Evolutionary conservation across 2,329 filamentous ascomycete genomes (phyloP).

Genomic region (Penicillium janthinellum): DNA sequence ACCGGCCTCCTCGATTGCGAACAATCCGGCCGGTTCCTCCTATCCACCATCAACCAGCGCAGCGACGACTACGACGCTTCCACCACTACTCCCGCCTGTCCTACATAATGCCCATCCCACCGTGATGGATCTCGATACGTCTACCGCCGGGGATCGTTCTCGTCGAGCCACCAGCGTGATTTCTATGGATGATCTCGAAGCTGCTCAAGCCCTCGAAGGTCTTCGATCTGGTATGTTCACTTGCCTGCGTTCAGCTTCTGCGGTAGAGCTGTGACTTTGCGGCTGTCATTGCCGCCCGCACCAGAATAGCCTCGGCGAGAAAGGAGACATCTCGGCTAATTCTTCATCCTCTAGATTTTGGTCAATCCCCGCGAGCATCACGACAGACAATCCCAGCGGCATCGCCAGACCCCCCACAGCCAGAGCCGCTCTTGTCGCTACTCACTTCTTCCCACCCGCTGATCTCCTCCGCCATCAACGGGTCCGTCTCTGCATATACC

Average conservation of each 20-base stretch:
- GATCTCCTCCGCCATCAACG: slow-evolving; percentile 80
- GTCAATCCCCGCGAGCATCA: slow-evolving; percentile 62
- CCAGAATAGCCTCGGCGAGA: neutral
- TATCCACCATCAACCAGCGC: slow-evolving; percentile 8
- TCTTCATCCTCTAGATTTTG: slow-evolving; percentile 58
- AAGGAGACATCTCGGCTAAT: slow-evolving; percentile 14
- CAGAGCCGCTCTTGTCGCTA: slow-evolving; percentile 81
- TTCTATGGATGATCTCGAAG: slow-evolving; percentile 56
- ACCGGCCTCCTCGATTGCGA: neutral
- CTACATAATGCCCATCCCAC: slow-evolving; percentile 31
- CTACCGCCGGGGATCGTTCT: slow-evolving; percentile 42
- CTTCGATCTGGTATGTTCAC: slow-evolving; percentile 67
- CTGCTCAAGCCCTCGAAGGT: slow-evolving; percentile 75
- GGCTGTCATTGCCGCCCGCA: neutral
- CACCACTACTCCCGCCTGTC: slow-evolving; percentile 1
- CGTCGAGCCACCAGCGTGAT: slow-evolving; percentile 49
- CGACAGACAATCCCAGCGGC: slow-evolving; percentile 36
- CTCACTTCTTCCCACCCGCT: slow-evolving; percentile 87
- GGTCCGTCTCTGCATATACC: slow-evolving; percentile 81
- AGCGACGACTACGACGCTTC: slow-evolving; percentile 6
- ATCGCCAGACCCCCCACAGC: slow-evolving; percentile 50
- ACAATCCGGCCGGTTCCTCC: slow-evolving; percentile 14
- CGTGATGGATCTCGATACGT: slow-evolving; percentile 45
- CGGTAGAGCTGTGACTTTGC: neutral
- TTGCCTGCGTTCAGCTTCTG: neutral